A percentile compares a stretch with the other conserved stretches of the same genome.
These are phyloP conservation scores for Neurospora sp. DNA, from an alignment of 495 filamentous ascomycete genomes.

Conservation along the genomic window DNA sequence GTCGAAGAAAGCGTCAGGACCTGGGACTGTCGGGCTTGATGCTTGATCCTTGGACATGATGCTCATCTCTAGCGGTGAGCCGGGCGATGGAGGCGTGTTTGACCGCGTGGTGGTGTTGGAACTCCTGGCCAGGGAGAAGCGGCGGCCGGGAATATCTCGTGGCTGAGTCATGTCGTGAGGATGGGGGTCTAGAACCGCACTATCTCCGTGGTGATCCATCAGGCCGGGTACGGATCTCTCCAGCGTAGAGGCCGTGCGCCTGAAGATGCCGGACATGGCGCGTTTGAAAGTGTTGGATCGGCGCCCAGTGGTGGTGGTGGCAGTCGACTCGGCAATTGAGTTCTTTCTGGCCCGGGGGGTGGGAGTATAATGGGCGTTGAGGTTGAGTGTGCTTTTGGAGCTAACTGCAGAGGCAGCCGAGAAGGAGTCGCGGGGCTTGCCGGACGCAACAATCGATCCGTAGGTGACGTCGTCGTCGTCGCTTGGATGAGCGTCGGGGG, in stretches of 20 bases:
- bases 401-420: background rate
- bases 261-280: constrained; percentile 26
- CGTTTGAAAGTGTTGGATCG: constrained; percentile 19
- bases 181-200: constrained; percentile 6
- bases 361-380: constrained; percentile 3
- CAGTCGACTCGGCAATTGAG: background rate
- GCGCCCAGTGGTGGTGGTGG: constrained; percentile 7
- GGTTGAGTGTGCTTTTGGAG: constrained; percentile 1
- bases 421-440: background rate
- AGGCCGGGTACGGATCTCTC: constrained; percentile 13
- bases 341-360: background rate
- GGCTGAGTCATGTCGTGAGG: constrained; percentile 14
- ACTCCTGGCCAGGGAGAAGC: constrained; percentile 39
- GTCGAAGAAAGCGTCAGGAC: constrained; percentile 27
- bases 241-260: constrained; percentile 23
- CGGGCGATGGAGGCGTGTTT: constrained; percentile 42
- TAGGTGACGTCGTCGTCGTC: background rate
- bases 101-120: constrained; percentile 40
- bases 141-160: constrained; percentile 21
- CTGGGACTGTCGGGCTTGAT: constrained; percentile 27
- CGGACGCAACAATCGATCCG: background rate
- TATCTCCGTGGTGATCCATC: constrained; percentile 7
- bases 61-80: constrained; percentile 29
- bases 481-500: background rate
- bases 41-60: constrained; percentile 19